Base-by-base conservation (phyloP, 345 rosid species). In the Turritis glabra region DNA sequence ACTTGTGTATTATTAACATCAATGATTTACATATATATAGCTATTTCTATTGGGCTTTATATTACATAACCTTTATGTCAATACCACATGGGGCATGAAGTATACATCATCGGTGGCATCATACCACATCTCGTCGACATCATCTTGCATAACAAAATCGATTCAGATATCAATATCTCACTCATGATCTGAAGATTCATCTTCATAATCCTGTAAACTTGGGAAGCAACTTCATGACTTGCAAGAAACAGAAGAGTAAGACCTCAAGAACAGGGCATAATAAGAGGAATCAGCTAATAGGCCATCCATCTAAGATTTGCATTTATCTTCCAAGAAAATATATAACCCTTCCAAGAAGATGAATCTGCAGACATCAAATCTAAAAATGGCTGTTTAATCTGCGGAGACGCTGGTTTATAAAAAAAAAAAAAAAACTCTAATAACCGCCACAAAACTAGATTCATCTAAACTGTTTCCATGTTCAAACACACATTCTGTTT, bases 71-170 rank as follows among this genome's bases (percentile, higher is more conserved):
- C n/a, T n/a, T n/a, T n/a, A n/a, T n/a, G n/a, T n/a, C n/a, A n/a
- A n/a, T n/a, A n/a, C n/a, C n/a, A n/a, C n/a, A n/a, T n/a, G n/a
- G n/a, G n/a, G n/a, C n/a, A n/a, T n/a, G n/a, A n/a, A n/a, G n/a
- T 70, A 75, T 77, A 83, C 88, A 83, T 89, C 90, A 82, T 77
- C 0, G 8, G 66, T 0, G 87, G 85, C 29, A 82, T 82, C 82
- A 80, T 66, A 63, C 72, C 40, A 5, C 86, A 72, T 78, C 90
- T 87, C 84, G 60, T 78, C 30, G 88, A 87, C 88, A 88, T 86
- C 85, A 86, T 86, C 96, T 87, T 83, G 79, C 74, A 67, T 43
- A 55, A 5, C 18, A 69, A 68, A 38, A 53, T 69, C 22, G 18
- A 11, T 32, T 71, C 12, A 71, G 44, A 35, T 26, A 46, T 23